phyloP scores from a whole-genome alignment of 1,139 yeast species.

The Saccharomyces hybrid region DNA sequence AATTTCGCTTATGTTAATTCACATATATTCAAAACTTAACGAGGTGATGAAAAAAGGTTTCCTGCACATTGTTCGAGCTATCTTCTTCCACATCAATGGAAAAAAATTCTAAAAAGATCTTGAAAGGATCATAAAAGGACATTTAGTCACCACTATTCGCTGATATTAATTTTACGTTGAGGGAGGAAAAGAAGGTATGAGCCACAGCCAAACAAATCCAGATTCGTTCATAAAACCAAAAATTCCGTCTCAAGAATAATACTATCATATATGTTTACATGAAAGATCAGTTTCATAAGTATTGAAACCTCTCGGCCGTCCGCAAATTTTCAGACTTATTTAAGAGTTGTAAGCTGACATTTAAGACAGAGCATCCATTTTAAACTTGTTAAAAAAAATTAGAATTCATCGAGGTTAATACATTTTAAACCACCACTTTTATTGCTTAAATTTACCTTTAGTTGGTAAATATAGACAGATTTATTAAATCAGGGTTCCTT shows the following conservation, averaged over 20 bases:
- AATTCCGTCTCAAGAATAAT: background rate
- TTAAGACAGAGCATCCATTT: background rate
- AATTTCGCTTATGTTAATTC: background rate
- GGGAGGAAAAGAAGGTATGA: background rate
- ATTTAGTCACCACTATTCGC: background rate
- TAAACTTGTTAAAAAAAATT: background rate
- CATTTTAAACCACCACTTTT: background rate
- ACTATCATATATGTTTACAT: background rate
- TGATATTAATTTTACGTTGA: background rate
- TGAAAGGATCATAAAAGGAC: background rate
- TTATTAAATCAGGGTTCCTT: background rate
- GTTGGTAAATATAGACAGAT: background rate
- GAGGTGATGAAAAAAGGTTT: background rate
- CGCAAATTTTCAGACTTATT: background rate
- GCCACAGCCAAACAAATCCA: background rate
- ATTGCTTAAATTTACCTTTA: no score
- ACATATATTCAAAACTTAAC: background rate
- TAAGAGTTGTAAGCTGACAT: background rate
- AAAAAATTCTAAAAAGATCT: no score
- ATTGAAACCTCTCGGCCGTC: background rate
- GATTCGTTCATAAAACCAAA: background rate
- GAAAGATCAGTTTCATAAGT: background rate
- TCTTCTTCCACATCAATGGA: background rate
- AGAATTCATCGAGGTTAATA: background rate
- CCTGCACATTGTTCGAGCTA: background rate